phyloP scores from a whole-genome alignment of 257 asterid genomes.

The Nicotiana attenuata region DNA sequence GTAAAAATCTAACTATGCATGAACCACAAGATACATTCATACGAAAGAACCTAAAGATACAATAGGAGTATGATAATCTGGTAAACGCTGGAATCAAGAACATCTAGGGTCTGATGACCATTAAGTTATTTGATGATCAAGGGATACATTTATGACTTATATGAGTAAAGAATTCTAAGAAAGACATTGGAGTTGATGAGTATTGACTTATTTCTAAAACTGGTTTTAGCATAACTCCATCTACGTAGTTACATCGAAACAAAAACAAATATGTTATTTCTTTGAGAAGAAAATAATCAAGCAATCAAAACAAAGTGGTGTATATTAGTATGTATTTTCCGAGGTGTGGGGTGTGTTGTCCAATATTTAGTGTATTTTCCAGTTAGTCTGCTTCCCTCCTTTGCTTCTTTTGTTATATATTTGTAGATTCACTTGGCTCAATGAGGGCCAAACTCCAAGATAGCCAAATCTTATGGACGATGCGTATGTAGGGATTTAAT shows the following conservation, averaged over 20 bases:
- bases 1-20: background rate
- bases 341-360: conserved; percentile 7
- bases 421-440: conserved; percentile 42
- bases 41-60: background rate
- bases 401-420: conserved; percentile 14
- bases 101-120: background rate
- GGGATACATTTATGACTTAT: conserved; percentile 12
- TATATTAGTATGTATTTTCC: background rate
- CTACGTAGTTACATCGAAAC: conserved; percentile 1
- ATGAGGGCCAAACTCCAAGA: conserved; percentile 39
- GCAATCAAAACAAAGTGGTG: background rate
- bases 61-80: background rate
- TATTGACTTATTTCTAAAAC: conserved; percentile 25
- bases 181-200: conserved; percentile 33
- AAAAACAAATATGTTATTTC: background rate
- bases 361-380: background rate
- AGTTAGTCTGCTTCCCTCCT: background rate
- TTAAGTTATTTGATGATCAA: conserved; percentile 24
- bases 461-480: background rate
- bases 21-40: background rate
- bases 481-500: background rate
- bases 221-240: conserved; percentile 15
- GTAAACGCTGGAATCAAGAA: background rate
- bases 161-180: conserved; percentile 4
- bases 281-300: background rate